Conservation (phyloP, 2,329 filamentous ascomycete genomes). For the Epichloe sp. region DNA sequence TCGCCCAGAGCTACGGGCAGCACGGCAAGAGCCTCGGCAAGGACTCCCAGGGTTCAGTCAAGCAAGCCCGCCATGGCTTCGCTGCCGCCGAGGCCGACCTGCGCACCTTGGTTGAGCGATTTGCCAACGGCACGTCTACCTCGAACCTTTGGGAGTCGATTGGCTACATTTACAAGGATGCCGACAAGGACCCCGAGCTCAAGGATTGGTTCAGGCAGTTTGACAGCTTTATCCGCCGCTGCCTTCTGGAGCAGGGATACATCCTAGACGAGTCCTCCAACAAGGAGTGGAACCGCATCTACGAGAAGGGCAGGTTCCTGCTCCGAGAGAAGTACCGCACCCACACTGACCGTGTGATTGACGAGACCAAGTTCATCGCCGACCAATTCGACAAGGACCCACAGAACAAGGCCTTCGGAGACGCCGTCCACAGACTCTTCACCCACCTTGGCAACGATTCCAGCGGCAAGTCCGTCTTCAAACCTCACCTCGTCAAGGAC, state of each 20-base stretch:
- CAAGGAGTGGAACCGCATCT: slow-evolving; percentile 69
- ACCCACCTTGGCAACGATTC: slow-evolving; percentile 74
- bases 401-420: slow-evolving; percentile 69
- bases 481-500: slow-evolving; percentile 85
- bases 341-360: slow-evolving; percentile 74
- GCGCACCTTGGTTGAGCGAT: slow-evolving; percentile 80
- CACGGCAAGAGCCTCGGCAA: slow-evolving; percentile 55
- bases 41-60: slow-evolving; percentile 53
- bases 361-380: slow-evolving; percentile 81
- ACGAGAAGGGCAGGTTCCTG: slow-evolving; percentile 75
- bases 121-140: slow-evolving; percentile 84
- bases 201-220: slow-evolving; percentile 78
- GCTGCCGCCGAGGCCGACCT: slow-evolving; percentile 60
- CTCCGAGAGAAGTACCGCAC: slow-evolving; percentile 77
- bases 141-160: slow-evolving; percentile 79
- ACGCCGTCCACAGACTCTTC: slow-evolving; percentile 73
- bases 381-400: slow-evolving; percentile 82
- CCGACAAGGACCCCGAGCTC: slow-evolving; percentile 75
- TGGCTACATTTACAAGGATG: slow-evolving; percentile 73
- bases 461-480: slow-evolving; percentile 76
- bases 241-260: slow-evolving; percentile 79
- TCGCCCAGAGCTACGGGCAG: slow-evolving; percentile 74
- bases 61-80: slow-evolving; percentile 58
- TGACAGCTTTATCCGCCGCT: slow-evolving; percentile 66
- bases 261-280: slow-evolving; percentile 72